Evolutionary conservation across 2,329 filamentous ascomycete genomes (phyloP).

Genomic region (Rosellinia necatrix): DNA sequence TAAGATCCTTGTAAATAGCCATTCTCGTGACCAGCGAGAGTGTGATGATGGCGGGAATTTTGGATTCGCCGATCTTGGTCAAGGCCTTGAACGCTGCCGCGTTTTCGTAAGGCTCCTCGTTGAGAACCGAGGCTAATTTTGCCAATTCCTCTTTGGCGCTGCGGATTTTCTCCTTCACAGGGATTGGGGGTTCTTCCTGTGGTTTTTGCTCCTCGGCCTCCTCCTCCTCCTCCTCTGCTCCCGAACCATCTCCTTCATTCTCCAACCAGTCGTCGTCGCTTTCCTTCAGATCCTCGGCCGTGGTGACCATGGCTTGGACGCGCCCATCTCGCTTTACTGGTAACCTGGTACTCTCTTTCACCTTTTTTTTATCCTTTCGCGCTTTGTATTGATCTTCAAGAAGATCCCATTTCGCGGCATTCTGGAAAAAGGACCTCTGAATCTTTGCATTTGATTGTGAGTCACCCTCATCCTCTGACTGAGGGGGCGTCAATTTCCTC

Average conservation of each 20-base stretch:
- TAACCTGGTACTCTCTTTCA: slow-evolving; percentile 72
- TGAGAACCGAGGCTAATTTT: slow-evolving; percentile 77
- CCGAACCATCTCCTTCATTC: slow-evolving; percentile 59
- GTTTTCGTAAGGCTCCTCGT: slow-evolving; percentile 93
- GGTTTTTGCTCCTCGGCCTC: slow-evolving; percentile 37
- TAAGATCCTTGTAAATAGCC: slow-evolving; percentile 92
- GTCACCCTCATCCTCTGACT: slow-evolving; percentile 51
- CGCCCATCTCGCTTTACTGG: slow-evolving; percentile 84
- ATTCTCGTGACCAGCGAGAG: slow-evolving; percentile 85
- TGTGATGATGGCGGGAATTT: slow-evolving; percentile 77
- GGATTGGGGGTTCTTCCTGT: slow-evolving; percentile 63
- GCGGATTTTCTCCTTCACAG: slow-evolving; percentile 78
- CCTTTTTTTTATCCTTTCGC: slow-evolving; percentile 73
- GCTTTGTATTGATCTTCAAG: slow-evolving; percentile 81
- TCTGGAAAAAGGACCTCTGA: slow-evolving; percentile 72
- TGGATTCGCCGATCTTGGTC: slow-evolving; percentile 72
- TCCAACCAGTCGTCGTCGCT: slow-evolving; percentile 69
- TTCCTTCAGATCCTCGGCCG: slow-evolving; percentile 63
- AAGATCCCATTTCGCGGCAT: slow-evolving; percentile 82
- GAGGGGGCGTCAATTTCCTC: slow-evolving; percentile 61
- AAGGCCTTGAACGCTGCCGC: slow-evolving; percentile 77
- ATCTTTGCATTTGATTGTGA: slow-evolving; percentile 43
- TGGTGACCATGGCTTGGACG: slow-evolving; percentile 63
- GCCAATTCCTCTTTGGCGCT: slow-evolving; percentile 93
- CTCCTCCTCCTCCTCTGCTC: slow-evolving; percentile 49